Evolutionary conservation across 192 early-diverging fungal species (phyloP).

Genomic region (Geranomyces variabilis): DNA sequence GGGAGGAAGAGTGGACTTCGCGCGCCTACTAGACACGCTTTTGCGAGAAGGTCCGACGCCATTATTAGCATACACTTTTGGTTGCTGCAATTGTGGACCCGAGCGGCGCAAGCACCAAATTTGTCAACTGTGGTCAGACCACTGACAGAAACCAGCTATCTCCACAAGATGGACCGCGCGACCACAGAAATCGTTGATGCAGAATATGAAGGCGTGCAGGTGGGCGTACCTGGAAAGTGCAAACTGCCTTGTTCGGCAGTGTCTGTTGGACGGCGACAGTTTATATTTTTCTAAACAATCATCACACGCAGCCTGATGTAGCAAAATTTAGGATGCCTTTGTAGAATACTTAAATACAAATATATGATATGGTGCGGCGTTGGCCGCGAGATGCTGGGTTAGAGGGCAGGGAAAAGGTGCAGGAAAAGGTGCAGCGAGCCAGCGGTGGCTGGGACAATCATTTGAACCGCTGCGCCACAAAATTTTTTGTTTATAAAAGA

Average conservation of each 20-base stretch:
- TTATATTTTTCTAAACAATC: conserved; percentile 80
- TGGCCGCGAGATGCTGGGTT: too few species aligned
- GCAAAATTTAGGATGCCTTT: conserved; percentile 81
- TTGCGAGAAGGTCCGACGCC: conserved; percentile 74
- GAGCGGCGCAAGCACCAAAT: conserved; percentile 77
- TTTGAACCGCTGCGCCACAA: too few species aligned
- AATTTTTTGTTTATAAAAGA: too few species aligned
- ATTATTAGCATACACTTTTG: conserved; percentile 57
- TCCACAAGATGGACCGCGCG: conserved; percentile 85
- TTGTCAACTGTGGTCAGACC: conserved; percentile 89
- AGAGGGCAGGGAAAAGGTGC: too few species aligned
- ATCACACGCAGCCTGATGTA: conserved; percentile 75
- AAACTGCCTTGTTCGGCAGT: too few species aligned
- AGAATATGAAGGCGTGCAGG: conserved; percentile 50
- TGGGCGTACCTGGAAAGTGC: too few species aligned
- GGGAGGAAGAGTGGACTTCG: too few species aligned
- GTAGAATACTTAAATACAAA: conserved; percentile 92
- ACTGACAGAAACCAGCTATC: conserved; percentile 85
- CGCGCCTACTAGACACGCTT: conserved; percentile 59
- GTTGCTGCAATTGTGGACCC: conserved; percentile 76
- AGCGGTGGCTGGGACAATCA: too few species aligned
- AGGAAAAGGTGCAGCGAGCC: too few species aligned
- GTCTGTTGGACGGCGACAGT: conserved; percentile 65
- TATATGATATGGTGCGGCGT: too few species aligned
- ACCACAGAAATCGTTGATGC: conserved; percentile 81